Percentiles rank a stretch among this genome's conserved stretches.
These are phyloP conservation scores for Aspergillus hiratsukae DNA, from an alignment of 2,329 filamentous ascomycete species.

Conservation along the genomic window DNA sequence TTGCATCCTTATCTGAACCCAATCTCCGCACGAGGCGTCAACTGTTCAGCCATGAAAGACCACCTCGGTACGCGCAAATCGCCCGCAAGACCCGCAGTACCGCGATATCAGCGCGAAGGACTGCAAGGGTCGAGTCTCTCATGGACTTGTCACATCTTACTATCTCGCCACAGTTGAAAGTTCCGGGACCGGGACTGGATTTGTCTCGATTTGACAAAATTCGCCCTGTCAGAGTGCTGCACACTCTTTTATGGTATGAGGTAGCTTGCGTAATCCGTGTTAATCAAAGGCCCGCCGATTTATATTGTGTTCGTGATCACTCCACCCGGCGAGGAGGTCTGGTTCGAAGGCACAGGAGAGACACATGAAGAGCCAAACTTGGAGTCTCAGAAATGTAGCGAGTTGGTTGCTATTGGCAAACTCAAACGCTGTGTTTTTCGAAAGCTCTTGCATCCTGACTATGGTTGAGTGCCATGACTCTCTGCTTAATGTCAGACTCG, in stretches of 20 bases:
- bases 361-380: too few species aligned
- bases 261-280: not conserved
- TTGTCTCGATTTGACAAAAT: not conserved
- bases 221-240: not conserved
- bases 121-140: not conserved
- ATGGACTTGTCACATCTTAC: not conserved
- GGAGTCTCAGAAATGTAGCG: too few species aligned
- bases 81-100: not conserved
- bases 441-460: too few species aligned
- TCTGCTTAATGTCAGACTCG: too few species aligned
- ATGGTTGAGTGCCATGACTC: too few species aligned
- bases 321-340: not conserved
- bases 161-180: not conserved
- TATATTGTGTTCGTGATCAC: not conserved
- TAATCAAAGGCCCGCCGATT: not conserved
- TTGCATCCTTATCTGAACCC: not conserved
- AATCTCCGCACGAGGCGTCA: not conserved
- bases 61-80: too few species aligned
- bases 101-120: not conserved
- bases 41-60: not conserved
- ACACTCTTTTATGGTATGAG: not conserved
- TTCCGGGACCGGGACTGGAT: too few species aligned
- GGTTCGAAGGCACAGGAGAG: too few species aligned
- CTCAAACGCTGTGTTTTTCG: too few species aligned
- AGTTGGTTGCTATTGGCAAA: too few species aligned